Base-by-base conservation (phyloP, 2,329 filamentous ascomycete genomes). In the Ophiostoma fasciatum region DNA sequence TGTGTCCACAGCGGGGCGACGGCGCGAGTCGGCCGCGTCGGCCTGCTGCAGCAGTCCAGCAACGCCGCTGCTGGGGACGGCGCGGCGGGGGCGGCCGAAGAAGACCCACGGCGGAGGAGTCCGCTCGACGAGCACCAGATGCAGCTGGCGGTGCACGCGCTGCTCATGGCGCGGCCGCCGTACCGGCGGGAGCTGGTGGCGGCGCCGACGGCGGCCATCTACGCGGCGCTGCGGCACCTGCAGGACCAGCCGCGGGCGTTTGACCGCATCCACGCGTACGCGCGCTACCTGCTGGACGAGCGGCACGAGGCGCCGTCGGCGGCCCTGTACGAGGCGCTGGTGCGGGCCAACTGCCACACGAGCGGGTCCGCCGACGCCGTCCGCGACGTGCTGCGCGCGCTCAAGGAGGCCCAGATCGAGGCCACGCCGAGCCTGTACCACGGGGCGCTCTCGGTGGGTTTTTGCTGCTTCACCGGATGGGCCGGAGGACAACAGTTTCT, bases 291-390 rank as follows among this genome's bases (percentile, higher is more conserved):
- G 21, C 54, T 85, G 11, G 56, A 55, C 28, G 57, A 63, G n/a
- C 62, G 73, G 13, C 53, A 59, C 2, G 67, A 77, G 47, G 51
- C 54, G 34, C 71, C 73, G 3, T 72, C 69, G 46, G 48, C 63
- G 3, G 59, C 67, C 36, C 58, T 84, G 34, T 94, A 90, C 54
- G 75, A 82, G 46, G 74, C 78, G 12, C 58, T 93, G 35, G 75
- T 93, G 47, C 64, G 76, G 40, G 73, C 77, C 31, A 85, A 92
- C 56, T 63, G 71, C 21, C 68, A 76, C 49, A 61, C 68, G 1
- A 51, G 68, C 35, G 87, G 85, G 8, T 84, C 79, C 5, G 75
- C 76, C 3, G 63, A 64, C 20, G 68, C 71, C 31, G 68, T 88
- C 12, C 56, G 50, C 23, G 60, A 58, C 15, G 59, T 93, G n/a